phyloP scores from a whole-genome alignment of 768 basidiomycete species.

The Lentinula aciculospora region DNA sequence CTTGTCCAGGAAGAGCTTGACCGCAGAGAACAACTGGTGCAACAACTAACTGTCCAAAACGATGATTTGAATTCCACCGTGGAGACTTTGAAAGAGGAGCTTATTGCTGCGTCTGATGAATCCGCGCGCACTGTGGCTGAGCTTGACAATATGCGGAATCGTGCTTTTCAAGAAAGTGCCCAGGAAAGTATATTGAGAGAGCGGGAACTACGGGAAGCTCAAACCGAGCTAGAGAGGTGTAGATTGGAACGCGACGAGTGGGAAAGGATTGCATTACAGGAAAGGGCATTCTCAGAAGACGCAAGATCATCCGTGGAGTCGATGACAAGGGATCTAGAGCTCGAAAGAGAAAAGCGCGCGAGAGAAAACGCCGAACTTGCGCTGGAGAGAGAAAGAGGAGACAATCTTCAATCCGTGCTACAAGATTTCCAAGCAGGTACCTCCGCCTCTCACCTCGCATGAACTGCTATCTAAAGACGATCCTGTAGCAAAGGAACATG shows the following conservation, averaged over 20 bases:
- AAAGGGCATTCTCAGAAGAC: conserved; percentile 70
- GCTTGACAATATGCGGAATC: conserved; percentile 60
- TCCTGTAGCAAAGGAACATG: conserved; percentile 77
- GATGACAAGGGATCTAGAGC: conserved; percentile 59
- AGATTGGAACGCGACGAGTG: conserved; percentile 71
- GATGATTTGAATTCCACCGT: conserved; percentile 68
- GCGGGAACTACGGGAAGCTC: conserved; percentile 72
- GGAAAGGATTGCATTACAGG: conserved; percentile 47
- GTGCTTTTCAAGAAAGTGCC: conserved; percentile 59
- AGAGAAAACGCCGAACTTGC: conserved; percentile 54
- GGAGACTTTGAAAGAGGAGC: conserved; percentile 76
- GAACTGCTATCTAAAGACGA: conserved; percentile 7
- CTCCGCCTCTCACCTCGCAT: conserved; percentile 19
- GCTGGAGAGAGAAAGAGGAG: conserved; percentile 64
- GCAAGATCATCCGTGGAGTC: conserved; percentile 49
- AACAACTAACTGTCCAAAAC: conserved; percentile 71
- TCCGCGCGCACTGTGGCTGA: conserved; percentile 64
- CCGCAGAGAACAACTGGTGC: conserved; percentile 79
- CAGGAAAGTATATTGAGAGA: conserved; percentile 71
- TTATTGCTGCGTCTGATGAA: conserved; percentile 72
- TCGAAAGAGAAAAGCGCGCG: conserved; percentile 55
- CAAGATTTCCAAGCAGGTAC: conserved; percentile 92
- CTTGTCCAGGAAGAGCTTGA: conserved; percentile 91
- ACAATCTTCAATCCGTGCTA: conserved; percentile 87
- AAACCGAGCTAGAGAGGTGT: conserved; percentile 84